These are phyloP conservation scores for Scytalidium sp. DNA, from an alignment of 2,329 filamentous ascomycete genomes.

Conservation along the genomic window DNA sequence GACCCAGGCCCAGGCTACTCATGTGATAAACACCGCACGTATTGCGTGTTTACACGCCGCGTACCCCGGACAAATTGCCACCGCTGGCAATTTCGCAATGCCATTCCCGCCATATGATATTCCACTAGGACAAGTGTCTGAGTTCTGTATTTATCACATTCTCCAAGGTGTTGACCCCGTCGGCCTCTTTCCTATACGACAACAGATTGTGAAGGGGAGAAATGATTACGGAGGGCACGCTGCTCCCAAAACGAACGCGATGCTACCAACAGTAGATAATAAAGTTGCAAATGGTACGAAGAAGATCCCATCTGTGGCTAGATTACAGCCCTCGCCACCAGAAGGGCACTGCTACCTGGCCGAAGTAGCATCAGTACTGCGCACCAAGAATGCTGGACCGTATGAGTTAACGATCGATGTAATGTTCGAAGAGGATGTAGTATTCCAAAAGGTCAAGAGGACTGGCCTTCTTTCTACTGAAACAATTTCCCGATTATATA, in stretches of 20 bases:
- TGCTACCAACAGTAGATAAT: too few relatives aligned
- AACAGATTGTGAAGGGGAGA: too few relatives aligned
- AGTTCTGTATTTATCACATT: slow-evolving; percentile 40
- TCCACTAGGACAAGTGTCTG: slow-evolving; percentile 34
- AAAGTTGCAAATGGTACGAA: too few relatives aligned
- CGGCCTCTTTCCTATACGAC: not conserved
- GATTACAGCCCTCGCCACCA: slow-evolving; percentile 2
- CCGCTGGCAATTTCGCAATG: slow-evolving; percentile 46
- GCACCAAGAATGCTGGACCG: slow-evolving; percentile 49
- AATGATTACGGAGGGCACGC: not conserved
- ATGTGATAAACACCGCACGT: slow-evolving; percentile 37
- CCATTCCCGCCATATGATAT: slow-evolving; percentile 35
- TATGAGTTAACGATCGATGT: slow-evolving; percentile 51
- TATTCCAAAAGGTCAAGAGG: slow-evolving; percentile 33
- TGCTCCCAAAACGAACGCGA: too few relatives aligned
- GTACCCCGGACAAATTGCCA: slow-evolving; percentile 48
- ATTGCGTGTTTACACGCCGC: slow-evolving; percentile 40
- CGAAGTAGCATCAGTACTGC: slow-evolving; percentile 38
- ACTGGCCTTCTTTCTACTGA: slow-evolving; percentile 37
- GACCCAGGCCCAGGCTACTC: slow-evolving; percentile 41
- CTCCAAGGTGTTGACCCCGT: not conserved
- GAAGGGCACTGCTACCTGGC: slow-evolving; percentile 14
- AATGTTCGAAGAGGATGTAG: slow-evolving; percentile 37
- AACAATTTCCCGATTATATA: too few relatives aligned
- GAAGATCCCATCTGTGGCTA: too few relatives aligned